phyloP scores from a whole-genome alignment of 2,329 filamentous ascomycete genomes.

The Tolypocladium pustulatum region DNA sequence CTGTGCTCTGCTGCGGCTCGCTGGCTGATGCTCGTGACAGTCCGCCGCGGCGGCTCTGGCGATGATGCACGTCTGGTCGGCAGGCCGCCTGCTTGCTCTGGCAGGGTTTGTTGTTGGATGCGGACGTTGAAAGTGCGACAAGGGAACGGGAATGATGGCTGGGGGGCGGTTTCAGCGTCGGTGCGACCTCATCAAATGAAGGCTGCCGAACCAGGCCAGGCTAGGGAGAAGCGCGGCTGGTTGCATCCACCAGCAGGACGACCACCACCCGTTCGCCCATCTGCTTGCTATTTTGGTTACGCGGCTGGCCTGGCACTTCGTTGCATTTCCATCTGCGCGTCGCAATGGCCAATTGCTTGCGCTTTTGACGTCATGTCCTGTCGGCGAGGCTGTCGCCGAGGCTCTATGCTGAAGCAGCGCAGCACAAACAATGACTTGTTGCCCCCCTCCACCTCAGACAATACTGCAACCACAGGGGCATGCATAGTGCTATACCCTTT shows the following conservation, averaged over 20 bases:
- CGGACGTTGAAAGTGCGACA: neutral
- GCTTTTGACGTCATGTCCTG: neutral
- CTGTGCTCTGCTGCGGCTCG: neutral
- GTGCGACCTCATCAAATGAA: conserved; percentile 1
- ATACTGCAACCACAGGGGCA: neutral
- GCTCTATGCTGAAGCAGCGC: neutral
- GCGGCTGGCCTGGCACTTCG: neutral
- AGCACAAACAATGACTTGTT: neutral
- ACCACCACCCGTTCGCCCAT: neutral
- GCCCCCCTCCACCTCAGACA: neutral
- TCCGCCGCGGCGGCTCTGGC: neutral
- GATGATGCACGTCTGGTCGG: neutral
- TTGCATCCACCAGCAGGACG: neutral
- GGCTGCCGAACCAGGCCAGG: neutral
- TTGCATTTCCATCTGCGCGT: neutral
- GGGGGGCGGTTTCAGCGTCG: conserved; percentile 3
- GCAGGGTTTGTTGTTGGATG: neutral
- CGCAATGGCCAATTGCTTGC: neutral
- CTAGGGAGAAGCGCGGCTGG: neutral
- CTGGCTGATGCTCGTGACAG: neutral
- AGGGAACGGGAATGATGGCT: neutral
- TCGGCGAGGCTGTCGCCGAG: no score
- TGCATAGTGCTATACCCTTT: neutral
- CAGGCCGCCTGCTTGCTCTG: neutral
- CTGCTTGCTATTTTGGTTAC: neutral